Conservation (phyloP, 305 asterid genomes). For the Solanum hybrid region DNA sequence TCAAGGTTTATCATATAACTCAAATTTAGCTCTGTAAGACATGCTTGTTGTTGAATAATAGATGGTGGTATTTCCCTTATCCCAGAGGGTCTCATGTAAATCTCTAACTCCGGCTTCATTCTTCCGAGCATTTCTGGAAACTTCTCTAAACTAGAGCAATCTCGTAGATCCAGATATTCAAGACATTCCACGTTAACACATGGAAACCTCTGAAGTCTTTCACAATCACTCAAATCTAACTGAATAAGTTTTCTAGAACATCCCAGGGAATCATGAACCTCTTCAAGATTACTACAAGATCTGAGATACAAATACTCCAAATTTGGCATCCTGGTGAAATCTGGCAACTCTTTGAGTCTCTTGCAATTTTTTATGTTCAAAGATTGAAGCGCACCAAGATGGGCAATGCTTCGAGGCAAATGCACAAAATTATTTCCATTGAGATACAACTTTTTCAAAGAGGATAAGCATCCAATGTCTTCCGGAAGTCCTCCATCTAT, state of each 20-base stretch:
- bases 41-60: neutral
- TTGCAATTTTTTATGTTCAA: neutral
- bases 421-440: neutral
- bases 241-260: neutral
- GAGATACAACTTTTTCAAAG: too few relatives aligned
- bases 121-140: neutral
- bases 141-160: neutral
- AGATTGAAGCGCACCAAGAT: neutral
- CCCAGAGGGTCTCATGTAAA: neutral
- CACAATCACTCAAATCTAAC: neutral
- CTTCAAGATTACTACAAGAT: neutral
- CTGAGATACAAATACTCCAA: neutral
- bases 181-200: neutral
- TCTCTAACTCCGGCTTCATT: neutral
- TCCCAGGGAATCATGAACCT: too few relatives aligned
- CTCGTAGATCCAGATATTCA: neutral
- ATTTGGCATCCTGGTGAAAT: neutral
- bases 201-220: neutral
- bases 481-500: neutral
- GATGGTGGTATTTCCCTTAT: neutral
- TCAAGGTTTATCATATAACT: neutral
- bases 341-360: neutral
- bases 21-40: neutral
- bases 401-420: neutral
- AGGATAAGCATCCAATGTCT: too few relatives aligned